phyloP scores from a whole-genome alignment of 2,329 filamentous ascomycete genomes.

The Fusarium sp. region DNA sequence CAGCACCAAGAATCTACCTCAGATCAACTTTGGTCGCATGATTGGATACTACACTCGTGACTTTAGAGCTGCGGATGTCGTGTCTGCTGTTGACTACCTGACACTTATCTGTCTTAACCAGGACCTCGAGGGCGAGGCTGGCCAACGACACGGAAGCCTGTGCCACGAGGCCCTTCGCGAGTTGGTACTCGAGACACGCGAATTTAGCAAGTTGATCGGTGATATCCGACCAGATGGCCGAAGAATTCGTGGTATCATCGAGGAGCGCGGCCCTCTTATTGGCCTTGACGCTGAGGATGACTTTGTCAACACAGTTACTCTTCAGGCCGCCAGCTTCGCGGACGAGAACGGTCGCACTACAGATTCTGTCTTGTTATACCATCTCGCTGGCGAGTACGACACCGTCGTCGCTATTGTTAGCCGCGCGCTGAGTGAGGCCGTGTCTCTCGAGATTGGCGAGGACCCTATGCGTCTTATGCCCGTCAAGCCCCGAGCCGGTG shows the following conservation, averaged over 20 bases:
- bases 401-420: constrained; percentile 92
- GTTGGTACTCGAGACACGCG: constrained; percentile 93
- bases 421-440: constrained; percentile 87
- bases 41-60: constrained; percentile 95
- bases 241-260: constrained; percentile 86
- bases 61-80: constrained; percentile 90
- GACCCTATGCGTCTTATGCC: constrained; percentile 82
- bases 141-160: constrained; percentile 80
- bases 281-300: constrained; percentile 82
- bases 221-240: constrained; percentile 89
- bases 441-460: constrained; percentile 87
- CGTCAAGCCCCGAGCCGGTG: constrained; percentile 74
- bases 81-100: constrained; percentile 93
- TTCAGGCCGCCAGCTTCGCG: constrained; percentile 90
- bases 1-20: constrained; percentile 76
- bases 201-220: constrained; percentile 93
- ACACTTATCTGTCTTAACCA: constrained; percentile 91
- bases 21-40: constrained; percentile 95
- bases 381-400: constrained; percentile 94
- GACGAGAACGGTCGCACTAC: constrained; percentile 94
- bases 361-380: constrained; percentile 93
- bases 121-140: constrained; percentile 79
- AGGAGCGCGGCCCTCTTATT: constrained; percentile 85
- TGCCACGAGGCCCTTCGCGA: constrained; percentile 95
- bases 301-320: constrained; percentile 90